Conservation (phyloP, 768 basidiomycete genomes). For the Auriculariales sp. region DNA sequence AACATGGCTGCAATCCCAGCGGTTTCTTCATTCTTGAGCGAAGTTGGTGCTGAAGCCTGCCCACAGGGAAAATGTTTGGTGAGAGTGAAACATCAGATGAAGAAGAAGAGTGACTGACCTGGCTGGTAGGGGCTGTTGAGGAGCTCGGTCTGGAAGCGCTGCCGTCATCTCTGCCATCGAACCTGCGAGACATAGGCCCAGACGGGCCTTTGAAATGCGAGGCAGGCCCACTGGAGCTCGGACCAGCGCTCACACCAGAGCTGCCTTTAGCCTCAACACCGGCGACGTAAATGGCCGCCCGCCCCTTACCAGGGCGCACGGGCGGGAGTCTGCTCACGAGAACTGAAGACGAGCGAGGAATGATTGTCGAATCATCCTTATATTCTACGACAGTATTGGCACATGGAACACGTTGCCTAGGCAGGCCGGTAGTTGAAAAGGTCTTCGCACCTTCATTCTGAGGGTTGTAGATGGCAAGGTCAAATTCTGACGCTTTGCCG, state of each 20-base stretch:
- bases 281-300: slow-evolving; percentile 59
- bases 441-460: slow-evolving; percentile 67
- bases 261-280: slow-evolving; percentile 14
- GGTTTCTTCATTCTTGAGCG: slow-evolving; percentile 62
- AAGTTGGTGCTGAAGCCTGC: slow-evolving; percentile 13
- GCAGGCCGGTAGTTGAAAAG: not conserved
- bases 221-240: slow-evolving; percentile 20
- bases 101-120: slow-evolving; percentile 9
- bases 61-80: not conserved
- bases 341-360: slow-evolving; percentile 90
- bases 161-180: slow-evolving; percentile 49
- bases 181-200: slow-evolving; percentile 64
- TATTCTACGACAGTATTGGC: slow-evolving; percentile 42
- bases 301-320: slow-evolving; percentile 67
- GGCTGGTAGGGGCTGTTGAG: slow-evolving; percentile 5
- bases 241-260: slow-evolving; percentile 27
- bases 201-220: slow-evolving; percentile 29
- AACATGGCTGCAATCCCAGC: slow-evolving; percentile 99
- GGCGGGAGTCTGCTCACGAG: slow-evolving; percentile 84
- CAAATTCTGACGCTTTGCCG: slow-evolving; percentile 94
- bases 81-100: not conserved
- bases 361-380: slow-evolving; percentile 79
- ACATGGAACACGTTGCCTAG: not conserved
- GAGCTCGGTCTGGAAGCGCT: slow-evolving; percentile 41
- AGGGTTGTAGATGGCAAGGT: slow-evolving; percentile 78